Evolutionary conservation across 371 early-diverging fungal species (phyloP).

Genomic region (Mucor circinelloides): DNA sequence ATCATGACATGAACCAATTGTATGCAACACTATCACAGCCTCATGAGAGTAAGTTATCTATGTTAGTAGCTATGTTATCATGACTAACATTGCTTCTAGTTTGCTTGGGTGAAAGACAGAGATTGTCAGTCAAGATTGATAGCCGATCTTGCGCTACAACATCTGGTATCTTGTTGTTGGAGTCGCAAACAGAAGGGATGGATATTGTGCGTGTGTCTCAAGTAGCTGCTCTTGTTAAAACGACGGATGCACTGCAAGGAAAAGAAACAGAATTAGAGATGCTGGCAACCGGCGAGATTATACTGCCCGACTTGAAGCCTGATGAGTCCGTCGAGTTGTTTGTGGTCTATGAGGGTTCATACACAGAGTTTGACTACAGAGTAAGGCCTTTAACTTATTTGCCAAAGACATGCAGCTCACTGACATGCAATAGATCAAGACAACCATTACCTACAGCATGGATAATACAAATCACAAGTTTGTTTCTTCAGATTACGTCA

Average conservation of each 20-base stretch:
- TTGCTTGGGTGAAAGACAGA: constrained; percentile 44
- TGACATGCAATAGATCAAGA: constrained; percentile 40
- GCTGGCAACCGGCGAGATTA: constrained; percentile 50
- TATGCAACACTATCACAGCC: constrained; percentile 41
- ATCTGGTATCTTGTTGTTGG: constrained; percentile 28
- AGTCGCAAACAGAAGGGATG: constrained; percentile 50
- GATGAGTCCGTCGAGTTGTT: constrained; percentile 53
- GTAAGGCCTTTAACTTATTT: constrained; percentile 29
- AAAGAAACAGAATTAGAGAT: constrained; percentile 42
- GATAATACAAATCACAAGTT: constrained; percentile 47
- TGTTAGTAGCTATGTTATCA: background rate
- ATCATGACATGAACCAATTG: constrained; percentile 48
- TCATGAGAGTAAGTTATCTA: constrained; percentile 32
- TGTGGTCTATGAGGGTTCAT: constrained; percentile 58
- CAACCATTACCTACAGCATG: constrained; percentile 51
- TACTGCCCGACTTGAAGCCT: constrained; percentile 55
- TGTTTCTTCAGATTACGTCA: constrained; percentile 55
- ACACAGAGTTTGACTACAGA: constrained; percentile 56
- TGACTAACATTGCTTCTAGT: constrained; percentile 23
- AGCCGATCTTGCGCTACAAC: constrained; percentile 25
- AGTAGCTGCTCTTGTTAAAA: constrained; percentile 5
- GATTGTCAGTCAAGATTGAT: constrained; percentile 41
- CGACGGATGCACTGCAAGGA: background rate
- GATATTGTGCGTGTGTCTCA: constrained; percentile 18
- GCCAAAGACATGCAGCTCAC: background rate